A percentile compares a stretch with the other conserved stretches of the same genome.
These are phyloP conservation scores for Colletotrichum spinosum DNA, from an alignment of 2,329 filamentous ascomycete genomes.

Conservation along the genomic window DNA sequence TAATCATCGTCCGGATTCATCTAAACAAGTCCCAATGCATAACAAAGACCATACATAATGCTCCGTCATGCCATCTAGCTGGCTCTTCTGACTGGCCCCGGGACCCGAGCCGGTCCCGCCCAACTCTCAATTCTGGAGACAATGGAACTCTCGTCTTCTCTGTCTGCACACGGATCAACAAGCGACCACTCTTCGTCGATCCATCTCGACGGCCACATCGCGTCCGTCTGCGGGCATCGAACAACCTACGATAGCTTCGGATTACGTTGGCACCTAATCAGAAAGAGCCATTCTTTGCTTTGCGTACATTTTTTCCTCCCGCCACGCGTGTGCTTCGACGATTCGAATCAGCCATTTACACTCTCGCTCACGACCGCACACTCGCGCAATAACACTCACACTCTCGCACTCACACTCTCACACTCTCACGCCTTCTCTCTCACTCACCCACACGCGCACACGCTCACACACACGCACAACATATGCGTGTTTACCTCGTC, in stretches of 20 bases:
- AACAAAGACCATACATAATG: slow-evolving; percentile 10
- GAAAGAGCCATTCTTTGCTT: slow-evolving; percentile 3
- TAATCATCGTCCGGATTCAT: slow-evolving; percentile 32
- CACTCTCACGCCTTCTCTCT: not conserved
- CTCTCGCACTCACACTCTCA: too few species aligned
- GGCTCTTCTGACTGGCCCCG: slow-evolving; percentile 5
- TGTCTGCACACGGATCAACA: slow-evolving; percentile 22
- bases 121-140: slow-evolving; percentile 1
- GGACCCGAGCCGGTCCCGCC: slow-evolving; percentile 14
- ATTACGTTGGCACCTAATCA: not conserved
- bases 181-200: slow-evolving; percentile 18
- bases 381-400: too few species aligned
- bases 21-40: slow-evolving; percentile 23
- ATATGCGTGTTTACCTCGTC: slow-evolving; percentile 1
- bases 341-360: not conserved
- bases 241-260: not conserved
- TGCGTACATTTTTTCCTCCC: slow-evolving; percentile 1
- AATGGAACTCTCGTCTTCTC: not conserved
- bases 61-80: slow-evolving; percentile 19
- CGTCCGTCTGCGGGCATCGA: slow-evolving; percentile 27
- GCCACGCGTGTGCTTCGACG: not conserved
- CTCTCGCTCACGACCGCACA: too few species aligned
- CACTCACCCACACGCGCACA: not conserved
- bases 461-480: not conserved
- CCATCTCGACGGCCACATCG: not conserved